Evolutionary conservation across 2,329 filamentous ascomycete species (phyloP).

Genomic region (Clarireedia homoeocarpa): DNA sequence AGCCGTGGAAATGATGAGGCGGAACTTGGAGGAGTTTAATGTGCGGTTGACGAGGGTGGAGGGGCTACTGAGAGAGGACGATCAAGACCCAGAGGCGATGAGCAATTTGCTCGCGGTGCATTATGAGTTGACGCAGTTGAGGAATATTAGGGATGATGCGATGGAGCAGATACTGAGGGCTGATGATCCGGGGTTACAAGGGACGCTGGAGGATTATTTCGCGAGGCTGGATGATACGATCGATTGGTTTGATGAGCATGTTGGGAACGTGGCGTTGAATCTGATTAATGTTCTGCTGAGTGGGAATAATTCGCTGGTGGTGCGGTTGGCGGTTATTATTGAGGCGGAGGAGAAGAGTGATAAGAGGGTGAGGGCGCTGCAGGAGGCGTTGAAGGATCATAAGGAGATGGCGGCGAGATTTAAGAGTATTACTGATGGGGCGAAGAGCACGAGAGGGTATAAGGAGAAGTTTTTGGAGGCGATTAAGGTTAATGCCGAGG

Average conservation of each 20-base stretch:
- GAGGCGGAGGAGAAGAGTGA: constrained; percentile 97
- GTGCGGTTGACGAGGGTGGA: constrained; percentile 69
- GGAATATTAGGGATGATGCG: constrained; percentile 91
- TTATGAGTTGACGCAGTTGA: constrained; percentile 82
- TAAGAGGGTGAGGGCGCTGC: constrained; percentile 79
- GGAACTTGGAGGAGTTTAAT: constrained; percentile 81
- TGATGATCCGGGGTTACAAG: constrained; percentile 64
- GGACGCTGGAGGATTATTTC: constrained; percentile 86
- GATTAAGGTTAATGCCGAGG: constrained; percentile 53
- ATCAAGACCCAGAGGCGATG: constrained; percentile 80
- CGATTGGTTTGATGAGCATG: constrained; percentile 92
- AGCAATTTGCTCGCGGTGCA: constrained; percentile 84
- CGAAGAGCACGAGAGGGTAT: constrained; percentile 87
- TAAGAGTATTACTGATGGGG: constrained; percentile 89
- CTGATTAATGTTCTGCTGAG: constrained; percentile 79
- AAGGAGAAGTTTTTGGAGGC: constrained; percentile 87
- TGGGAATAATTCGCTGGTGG: constrained; percentile 83
- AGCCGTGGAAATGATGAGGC: constrained; percentile 87
- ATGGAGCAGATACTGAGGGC: constrained; percentile 89
- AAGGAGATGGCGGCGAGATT: constrained; percentile 89
- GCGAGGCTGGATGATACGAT: constrained; percentile 77
- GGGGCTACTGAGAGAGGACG: constrained; percentile 72
- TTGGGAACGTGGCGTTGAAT: constrained; percentile 81
- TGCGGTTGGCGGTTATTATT: constrained; percentile 84
- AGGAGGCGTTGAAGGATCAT: constrained; percentile 92